Evolutionary conservation across 2,329 filamentous ascomycete genomes (phyloP).

Genomic region (Aspergillus puulaauensis): DNA sequence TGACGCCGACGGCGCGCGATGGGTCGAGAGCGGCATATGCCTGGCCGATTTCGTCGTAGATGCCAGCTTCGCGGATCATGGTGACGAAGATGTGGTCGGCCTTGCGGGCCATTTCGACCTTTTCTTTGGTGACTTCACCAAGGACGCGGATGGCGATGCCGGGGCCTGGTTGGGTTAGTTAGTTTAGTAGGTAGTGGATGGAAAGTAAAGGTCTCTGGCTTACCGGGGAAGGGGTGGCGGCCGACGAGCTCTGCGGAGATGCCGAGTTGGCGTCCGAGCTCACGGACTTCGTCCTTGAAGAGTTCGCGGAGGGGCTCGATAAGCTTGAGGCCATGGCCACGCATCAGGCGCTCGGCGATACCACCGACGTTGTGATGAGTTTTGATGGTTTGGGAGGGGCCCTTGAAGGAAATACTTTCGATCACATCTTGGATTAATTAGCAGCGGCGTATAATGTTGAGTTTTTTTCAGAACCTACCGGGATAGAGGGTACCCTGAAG

Average conservation of each 20-base stretch:
- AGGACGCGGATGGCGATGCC: conserved; percentile 77
- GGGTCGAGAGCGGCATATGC: conserved; percentile 69
- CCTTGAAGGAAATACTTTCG: conserved; percentile 71
- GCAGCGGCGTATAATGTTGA: not conserved
- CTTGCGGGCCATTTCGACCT: conserved; percentile 68
- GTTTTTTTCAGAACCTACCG: conserved; percentile 27
- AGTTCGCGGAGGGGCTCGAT: conserved; percentile 78
- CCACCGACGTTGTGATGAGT: conserved; percentile 58
- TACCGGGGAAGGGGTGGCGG: conserved; percentile 63
- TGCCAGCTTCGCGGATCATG: conserved; percentile 45
- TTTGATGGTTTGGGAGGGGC: conserved; percentile 70
- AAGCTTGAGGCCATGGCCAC: conserved; percentile 46
- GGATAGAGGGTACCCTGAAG: conserved; percentile 84
- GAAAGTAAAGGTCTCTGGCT: not conserved
- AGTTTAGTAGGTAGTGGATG: not conserved
- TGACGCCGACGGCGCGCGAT: conserved; percentile 58
- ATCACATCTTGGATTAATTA: conserved; percentile 53
- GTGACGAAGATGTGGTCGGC: conserved; percentile 49
- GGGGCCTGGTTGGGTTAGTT: conserved; percentile 48
- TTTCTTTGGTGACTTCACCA: conserved; percentile 78
- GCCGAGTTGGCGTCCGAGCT: conserved; percentile 66
- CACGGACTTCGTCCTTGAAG: conserved; percentile 80
- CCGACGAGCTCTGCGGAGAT: conserved; percentile 74
- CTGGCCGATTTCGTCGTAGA: conserved; percentile 62
- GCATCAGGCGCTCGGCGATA: conserved; percentile 48